Evolutionary conservation across 2,329 filamentous ascomycete species (phyloP).

Genomic region (Colletotrichum acutatum): DNA sequence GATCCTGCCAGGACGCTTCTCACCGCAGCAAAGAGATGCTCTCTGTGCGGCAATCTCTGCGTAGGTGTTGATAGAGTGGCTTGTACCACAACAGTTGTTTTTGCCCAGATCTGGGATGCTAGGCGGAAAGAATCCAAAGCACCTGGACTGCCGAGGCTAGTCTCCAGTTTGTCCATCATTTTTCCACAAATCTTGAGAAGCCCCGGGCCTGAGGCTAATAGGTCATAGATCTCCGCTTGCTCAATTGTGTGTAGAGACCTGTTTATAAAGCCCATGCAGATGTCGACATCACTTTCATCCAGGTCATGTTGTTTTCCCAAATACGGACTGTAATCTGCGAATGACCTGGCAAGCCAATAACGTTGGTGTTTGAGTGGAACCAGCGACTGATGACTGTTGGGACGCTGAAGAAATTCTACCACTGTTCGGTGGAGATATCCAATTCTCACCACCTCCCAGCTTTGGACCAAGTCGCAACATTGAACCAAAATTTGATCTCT

Average conservation of each 20-base stretch:
- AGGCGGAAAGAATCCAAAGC: rapidly evolving
- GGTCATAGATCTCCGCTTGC: not conserved
- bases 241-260: not conserved
- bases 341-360: not conserved
- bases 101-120: no score
- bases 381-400: not conserved
- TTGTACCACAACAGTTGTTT: no score
- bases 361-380: not conserved
- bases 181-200: no score
- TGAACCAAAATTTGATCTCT: not conserved
- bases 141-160: rapidly evolving
- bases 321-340: not conserved
- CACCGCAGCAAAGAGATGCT: no score
- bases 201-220: no score
- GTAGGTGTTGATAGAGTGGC: no score
- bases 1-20: no score
- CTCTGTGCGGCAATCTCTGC: no score
- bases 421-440: constrained; percentile 14
- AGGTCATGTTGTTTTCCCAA: no score
- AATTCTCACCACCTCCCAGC: not conserved
- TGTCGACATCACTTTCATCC: rapidly evolving
- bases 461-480: constrained; percentile 10
- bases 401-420: not conserved
- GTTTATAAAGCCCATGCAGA: not conserved
- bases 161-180: not conserved